Percentiles rank a stretch among this genome's conserved stretches.
phyloP scores from a whole-genome alignment of 192 early-diverging fungal genomes.

The Phycomyces nitens region DNA sequence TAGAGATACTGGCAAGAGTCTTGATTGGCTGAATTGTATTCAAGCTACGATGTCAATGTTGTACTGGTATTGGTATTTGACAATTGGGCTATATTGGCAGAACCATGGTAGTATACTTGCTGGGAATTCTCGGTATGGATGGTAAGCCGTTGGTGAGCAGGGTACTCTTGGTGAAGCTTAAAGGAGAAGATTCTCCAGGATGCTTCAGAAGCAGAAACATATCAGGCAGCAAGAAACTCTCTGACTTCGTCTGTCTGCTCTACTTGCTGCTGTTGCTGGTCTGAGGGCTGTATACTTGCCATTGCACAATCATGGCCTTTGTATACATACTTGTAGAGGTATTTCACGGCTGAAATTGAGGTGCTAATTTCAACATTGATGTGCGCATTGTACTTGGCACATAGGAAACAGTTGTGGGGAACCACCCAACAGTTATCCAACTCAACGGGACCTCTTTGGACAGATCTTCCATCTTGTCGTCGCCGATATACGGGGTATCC shows the following conservation, averaged over 20 bases:
- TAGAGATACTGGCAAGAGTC: neutral
- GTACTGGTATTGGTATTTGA: neutral
- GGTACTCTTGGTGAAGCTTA: slow-evolving; percentile 24
- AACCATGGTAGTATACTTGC: neutral
- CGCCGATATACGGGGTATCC: slow-evolving; percentile 32
- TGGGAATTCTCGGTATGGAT: slow-evolving; percentile 26
- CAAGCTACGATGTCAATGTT: neutral
- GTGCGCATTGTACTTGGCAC: slow-evolving; percentile 36
- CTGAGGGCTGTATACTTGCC: neutral
- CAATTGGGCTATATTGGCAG: neutral
- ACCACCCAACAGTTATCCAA: slow-evolving; percentile 36
- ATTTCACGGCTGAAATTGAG: slow-evolving; percentile 3
- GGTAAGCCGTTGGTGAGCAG: slow-evolving; percentile 15
- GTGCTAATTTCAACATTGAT: slow-evolving; percentile 31
- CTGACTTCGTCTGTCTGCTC: slow-evolving; percentile 6
- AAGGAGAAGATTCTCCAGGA: slow-evolving; percentile 34
- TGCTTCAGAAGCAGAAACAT: slow-evolving; percentile 28
- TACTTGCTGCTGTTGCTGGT: neutral
- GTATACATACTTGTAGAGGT: slow-evolving; percentile 9
- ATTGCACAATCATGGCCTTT: slow-evolving; percentile 7
- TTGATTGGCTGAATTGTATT: neutral
- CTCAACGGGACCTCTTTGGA: neutral
- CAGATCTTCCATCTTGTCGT: slow-evolving; percentile 8
- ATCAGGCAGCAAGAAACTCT: slow-evolving; percentile 16
- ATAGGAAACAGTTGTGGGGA: slow-evolving; percentile 30